Evolutionary conservation across 202 grass and related monocot genomes (phyloP).

Genomic region (Sporobolus alterniflorus): DNA sequence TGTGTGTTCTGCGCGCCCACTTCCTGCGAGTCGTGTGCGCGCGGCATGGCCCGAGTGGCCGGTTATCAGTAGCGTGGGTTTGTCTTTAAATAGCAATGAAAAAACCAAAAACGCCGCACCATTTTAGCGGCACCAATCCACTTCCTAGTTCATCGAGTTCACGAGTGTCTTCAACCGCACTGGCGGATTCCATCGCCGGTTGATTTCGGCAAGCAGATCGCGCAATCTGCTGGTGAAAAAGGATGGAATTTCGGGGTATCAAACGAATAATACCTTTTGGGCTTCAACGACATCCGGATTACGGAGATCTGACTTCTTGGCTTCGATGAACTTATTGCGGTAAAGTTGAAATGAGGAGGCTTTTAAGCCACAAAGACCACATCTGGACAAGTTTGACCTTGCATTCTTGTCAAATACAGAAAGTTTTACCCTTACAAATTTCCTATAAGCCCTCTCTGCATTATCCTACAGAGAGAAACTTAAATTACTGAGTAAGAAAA

Average conservation of each 20-base stretch:
- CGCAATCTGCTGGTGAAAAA: background rate
- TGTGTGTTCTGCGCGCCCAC: too few species aligned
- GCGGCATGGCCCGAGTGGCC: too few species aligned
- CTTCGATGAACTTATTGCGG: constrained; percentile 58
- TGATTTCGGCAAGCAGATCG: too few species aligned
- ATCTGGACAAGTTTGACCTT: constrained; percentile 67
- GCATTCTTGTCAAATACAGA: constrained; percentile 49
- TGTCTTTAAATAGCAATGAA: too few species aligned
- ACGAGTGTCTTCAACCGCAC: too few species aligned
- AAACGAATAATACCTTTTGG: constrained; percentile 63
- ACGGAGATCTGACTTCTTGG: constrained; percentile 48
- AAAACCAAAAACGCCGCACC: too few species aligned
- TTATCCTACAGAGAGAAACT: constrained; percentile 63
- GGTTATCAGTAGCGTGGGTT: too few species aligned
- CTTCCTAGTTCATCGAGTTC: too few species aligned
- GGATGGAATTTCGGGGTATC: background rate
- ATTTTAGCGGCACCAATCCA: too few species aligned
- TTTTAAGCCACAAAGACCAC: constrained; percentile 79
- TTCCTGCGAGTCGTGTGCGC: too few species aligned
- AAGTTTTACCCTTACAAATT: constrained; percentile 70
- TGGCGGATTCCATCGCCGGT: too few species aligned
- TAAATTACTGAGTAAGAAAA: constrained; percentile 15
- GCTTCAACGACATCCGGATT: constrained; percentile 53
- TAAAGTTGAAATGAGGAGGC: constrained; percentile 69
- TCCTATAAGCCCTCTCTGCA: constrained; percentile 78